Evolutionary conservation across 352 stramenopile genomes (phyloP).

Genomic region (Saprolegnia diclina): DNA sequence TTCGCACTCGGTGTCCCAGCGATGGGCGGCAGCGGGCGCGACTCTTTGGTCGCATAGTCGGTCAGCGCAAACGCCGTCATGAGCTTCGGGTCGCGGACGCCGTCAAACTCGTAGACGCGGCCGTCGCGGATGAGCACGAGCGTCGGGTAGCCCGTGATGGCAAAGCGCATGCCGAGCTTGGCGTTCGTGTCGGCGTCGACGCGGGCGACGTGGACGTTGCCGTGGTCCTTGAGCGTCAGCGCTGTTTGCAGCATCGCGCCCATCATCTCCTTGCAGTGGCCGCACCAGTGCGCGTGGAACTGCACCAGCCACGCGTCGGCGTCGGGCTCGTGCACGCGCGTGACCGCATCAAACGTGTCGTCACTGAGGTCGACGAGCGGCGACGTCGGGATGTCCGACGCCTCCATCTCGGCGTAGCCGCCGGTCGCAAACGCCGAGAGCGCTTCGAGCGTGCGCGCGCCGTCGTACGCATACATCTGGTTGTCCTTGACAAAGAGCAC

Average conservation of each 20-base stretch:
- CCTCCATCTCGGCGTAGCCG: neutral
- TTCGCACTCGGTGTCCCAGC: no score
- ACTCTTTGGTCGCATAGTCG: neutral
- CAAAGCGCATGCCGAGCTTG: constrained; percentile 11
- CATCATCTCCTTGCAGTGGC: no score
- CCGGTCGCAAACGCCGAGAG: neutral
- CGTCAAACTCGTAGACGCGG: neutral
- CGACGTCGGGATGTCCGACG: neutral
- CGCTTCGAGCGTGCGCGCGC: neutral
- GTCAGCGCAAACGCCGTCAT: constrained; percentile 1
- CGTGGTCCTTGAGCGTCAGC: neutral
- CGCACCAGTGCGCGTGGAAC: no score
- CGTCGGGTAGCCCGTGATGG: constrained; percentile 6
- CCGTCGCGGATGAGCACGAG: neutral
- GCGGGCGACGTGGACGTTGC: constrained; percentile 13
- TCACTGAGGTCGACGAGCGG: neutral
- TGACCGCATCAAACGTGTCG: neutral
- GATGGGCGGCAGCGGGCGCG: neutral
- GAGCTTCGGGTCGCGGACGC: neutral
- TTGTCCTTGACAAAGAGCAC: constrained; percentile 3
- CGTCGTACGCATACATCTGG: constrained; percentile 2
- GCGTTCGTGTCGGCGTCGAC: constrained; percentile 11
- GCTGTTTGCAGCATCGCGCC: neutral
- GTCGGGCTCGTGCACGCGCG: no score
- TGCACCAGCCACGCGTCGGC: no score